Evolutionary conservation across 257 asterid genomes (phyloP), one percentile per base, ranked within the genome.

Genomic region (Solanum etuberosum): DNA sequence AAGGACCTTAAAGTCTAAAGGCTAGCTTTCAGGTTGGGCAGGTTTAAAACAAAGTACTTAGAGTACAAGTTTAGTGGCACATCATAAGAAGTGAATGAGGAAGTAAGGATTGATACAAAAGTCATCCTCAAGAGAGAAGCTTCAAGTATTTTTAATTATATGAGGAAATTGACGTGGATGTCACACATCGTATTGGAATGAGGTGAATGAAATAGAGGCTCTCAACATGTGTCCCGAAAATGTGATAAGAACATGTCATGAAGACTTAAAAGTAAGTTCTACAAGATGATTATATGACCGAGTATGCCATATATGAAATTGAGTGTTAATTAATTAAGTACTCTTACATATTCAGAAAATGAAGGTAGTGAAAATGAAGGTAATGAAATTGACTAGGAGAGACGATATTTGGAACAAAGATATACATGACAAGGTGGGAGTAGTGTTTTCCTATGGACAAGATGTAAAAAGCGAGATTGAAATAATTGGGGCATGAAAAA

Each of bases 341-440:
- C 63, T 54, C n/a, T 54, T 1, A 18, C 10, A 18, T 2, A 48
- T 54, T 54, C 10, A 54, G 4, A 54, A 51, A 6, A 54, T 54
- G n/a, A 54, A 54, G 63, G 1, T 18, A 18, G n/a, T 18, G 7
- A 18, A 54, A 54, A 54, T 54, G 4, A 54, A n/a, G 0, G 18
- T 54, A n/a, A 2, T 54, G 16, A 51, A 21, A 54, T 54, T 54
- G 21, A 54, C 10, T 54, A 20, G 63, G n/a, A 54, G 10, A 54
- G 10, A 6, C 0, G 18, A 54, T 8, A 6, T 54, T 54, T 5
- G 10, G 9, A 54, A 7, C 9, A 54, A 1, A 54, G 63, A 54
- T 18, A 18, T 6, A 54, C 0, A 1, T 3, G 63, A 18, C 2
- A 54, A 54, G n/a, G 1, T 54, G n/a, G 2, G 2, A 54, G 0